These are phyloP conservation scores for Colletotrichum lentis DNA, from an alignment of 2,329 filamentous ascomycete species.

Conservation along the genomic window DNA sequence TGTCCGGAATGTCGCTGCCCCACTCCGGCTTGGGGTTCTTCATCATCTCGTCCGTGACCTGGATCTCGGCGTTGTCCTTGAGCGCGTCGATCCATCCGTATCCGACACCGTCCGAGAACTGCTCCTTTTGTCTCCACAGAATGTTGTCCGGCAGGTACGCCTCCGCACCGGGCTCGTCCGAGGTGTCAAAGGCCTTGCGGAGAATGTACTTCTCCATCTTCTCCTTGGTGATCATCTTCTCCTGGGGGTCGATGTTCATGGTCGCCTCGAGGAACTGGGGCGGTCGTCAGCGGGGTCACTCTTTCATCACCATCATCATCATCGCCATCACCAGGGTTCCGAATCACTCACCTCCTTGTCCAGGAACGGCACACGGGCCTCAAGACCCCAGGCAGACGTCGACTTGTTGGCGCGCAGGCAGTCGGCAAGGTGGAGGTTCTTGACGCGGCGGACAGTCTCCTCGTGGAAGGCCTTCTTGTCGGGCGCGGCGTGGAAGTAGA, in stretches of 20 bases:
- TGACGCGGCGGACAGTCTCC: conserved; percentile 91
- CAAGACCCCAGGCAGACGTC: conserved; percentile 95
- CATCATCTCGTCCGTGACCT: conserved; percentile 97
- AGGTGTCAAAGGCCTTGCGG: conserved; percentile 95
- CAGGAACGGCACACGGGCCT: conserved; percentile 96
- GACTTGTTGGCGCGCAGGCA: conserved; percentile 99
- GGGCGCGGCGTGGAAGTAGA: conserved; percentile 97
- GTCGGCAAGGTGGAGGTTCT: conserved; percentile 96
- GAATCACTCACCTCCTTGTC: conserved; percentile 76
- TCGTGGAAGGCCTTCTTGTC: conserved; percentile 92
- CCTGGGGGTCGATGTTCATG: conserved; percentile 92
- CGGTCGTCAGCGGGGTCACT: background rate
- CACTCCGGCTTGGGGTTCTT: conserved; percentile 97
- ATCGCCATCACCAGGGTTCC: background rate
- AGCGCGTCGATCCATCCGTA: conserved; percentile 99
- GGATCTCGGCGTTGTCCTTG: conserved; percentile 89
- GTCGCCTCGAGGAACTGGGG: conserved; percentile 82
- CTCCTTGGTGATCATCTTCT: conserved; percentile 94
- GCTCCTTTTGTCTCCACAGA: conserved; percentile 98
- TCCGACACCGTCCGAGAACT: conserved; percentile 97
- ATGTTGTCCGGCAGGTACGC: conserved; percentile 97
- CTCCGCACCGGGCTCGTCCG: conserved; percentile 78
- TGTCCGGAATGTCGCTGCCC: conserved; percentile 91
- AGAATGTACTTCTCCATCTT: conserved; percentile 97
- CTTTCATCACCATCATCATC: background rate